Conservation (phyloP, 345 rosid genomes). For the Trapa bicornis region DNA sequence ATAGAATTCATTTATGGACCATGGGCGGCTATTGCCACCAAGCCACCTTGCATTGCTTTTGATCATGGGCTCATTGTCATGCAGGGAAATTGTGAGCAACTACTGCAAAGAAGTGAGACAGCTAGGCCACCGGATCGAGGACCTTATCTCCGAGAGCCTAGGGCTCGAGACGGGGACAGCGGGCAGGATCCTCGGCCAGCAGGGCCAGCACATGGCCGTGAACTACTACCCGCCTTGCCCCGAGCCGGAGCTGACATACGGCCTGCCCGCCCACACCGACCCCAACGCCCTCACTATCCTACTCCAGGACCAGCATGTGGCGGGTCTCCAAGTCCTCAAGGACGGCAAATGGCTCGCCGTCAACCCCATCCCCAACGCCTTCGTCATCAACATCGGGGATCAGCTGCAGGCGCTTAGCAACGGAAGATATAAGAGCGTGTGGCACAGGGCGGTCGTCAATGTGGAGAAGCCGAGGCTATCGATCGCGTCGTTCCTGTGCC, state of each 20-base stretch:
- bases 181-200: conserved; percentile 43
- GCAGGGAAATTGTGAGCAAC: conserved; percentile 46
- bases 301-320: conserved; percentile 53
- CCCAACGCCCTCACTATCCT: conserved; percentile 82
- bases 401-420: conserved; percentile 75
- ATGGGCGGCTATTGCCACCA: too few relatives aligned
- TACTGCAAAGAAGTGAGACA: conserved; percentile 55
- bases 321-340: conserved; percentile 79
- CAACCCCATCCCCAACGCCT: conserved; percentile 63
- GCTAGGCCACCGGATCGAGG: conserved; percentile 47
- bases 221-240: conserved; percentile 94
- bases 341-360: conserved; percentile 70
- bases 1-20: too few relatives aligned
- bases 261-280: conserved; percentile 85
- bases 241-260: conserved; percentile 78
- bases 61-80: not conserved
- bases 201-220: conserved; percentile 94
- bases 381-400: conserved; percentile 84
- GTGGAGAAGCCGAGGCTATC: conserved; percentile 52
- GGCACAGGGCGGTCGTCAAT: conserved; percentile 74
- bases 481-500: conserved; percentile 72
- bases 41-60: too few relatives aligned
- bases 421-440: conserved; percentile 73
- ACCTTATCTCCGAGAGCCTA: conserved; percentile 76
- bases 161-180: conserved; percentile 49